Evolutionary conservation across 2,329 filamentous ascomycete species (phyloP), one percentile per base, ranked within the genome.

Genomic region (Alternaria dauci): DNA sequence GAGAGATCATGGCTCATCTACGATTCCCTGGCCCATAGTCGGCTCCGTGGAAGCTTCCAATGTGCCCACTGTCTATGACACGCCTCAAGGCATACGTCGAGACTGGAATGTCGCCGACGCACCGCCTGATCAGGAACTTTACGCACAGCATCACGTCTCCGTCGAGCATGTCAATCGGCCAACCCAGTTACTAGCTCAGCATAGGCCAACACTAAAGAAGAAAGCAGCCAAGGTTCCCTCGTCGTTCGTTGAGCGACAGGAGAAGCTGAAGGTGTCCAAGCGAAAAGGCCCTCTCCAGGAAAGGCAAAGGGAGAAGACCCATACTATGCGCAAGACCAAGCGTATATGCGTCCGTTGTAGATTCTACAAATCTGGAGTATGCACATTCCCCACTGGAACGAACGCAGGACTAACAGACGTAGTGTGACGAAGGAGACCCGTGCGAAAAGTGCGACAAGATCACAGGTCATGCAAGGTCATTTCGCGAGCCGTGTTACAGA

Each of bases 321-420:
- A 72, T 34, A 68, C 67, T 1, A 77, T 78, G 75, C 75, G 76
- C 53, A 77, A 78, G 52, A 67, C 63, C 8, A 74, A 72, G 50
- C 64, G 68, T 5, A 69, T 69, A 41, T 78, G 76, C 52, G 65
- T 77, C 8, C 75, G 75, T 30, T 78, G 76, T 59, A 72, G 71
- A 51, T 72, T 78, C 39, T 78, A 76, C 67, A 77, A 77, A 52
- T 69, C 70, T 12, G 70, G 72, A 18, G 74, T 76, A 71, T 28
- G 71, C 59, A 28, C 11, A 1, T 28, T 18, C 8, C 11, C 43
- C 14, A n/a, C 14, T 16, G 8, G 20, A 18, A 34, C 18, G 25
- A 20, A 20, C 26, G 14, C 23, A 39, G 41, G 43, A 38, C 61
- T 67, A 32, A 68, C 39, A 32, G 7, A 46, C 34, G 8, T 50